Base-by-base conservation (phyloP, 2,329 filamentous ascomycete genomes). In the Ophiostoma tasmaniense region DNA sequence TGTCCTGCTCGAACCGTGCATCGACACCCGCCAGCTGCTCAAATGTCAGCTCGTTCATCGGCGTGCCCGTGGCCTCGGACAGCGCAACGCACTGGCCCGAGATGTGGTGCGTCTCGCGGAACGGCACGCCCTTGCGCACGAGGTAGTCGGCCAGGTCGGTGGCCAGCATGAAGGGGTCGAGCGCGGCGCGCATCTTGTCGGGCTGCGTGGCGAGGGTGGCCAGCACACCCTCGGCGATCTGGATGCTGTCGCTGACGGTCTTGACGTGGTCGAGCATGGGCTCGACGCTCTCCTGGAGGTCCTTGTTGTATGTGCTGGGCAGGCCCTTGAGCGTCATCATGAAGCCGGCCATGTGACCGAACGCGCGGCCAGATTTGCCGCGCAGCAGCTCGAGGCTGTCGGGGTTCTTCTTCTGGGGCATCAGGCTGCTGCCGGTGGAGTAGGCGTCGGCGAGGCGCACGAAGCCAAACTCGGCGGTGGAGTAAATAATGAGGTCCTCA, bases 401-500 rank as follows among this genome's bases (percentile, higher is more conserved):
- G 1, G 85, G 84, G 79, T 93, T 93, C 83, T 93, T 92, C 85
- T 94, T 94, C 78, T 93, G 89, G 6, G 90, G 90, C 90, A 92
- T 92, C 71, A 92, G 81, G 3, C 85, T 89, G 73, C 87, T 90
- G 52, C 90, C 90, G 0, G 91, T 93, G 4, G 86, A 88, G 79
- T 94, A 95, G 0, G 91, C 90, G 75, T 94, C 91, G 7, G 91
- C 90, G 52, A 94, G 80, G 71, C 85, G 84, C 55, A 94, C 86
- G 75, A 91, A 93, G 33, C 88, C 87, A 75, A 93, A 94, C 76
- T 93, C 90, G 71, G 87, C 82, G 28, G 87, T 87, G 52, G 85
- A 89, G 81, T 93, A 93, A 76, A 96, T 85, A 79, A 96, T 96
- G 71, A 96, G 81, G 76, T 97, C 93, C 80, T 96, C 91, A 3